Conservation (phyloP, 805 yeast species). For the Nakazawaea anatomiae region DNA sequence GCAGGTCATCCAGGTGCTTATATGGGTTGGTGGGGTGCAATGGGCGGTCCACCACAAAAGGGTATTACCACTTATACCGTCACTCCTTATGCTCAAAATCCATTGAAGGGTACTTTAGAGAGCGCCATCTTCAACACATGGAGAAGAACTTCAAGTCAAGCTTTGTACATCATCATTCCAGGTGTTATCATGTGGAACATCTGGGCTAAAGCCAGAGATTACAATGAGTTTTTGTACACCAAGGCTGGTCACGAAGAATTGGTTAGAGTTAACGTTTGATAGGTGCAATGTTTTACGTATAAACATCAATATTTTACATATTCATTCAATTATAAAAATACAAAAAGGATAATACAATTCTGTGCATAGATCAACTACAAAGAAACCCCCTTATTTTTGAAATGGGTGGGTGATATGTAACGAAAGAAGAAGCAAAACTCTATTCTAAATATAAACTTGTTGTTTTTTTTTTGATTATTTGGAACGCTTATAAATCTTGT, state of each 20-base stretch:
- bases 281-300: neutral
- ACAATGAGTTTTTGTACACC: constrained; percentile 91
- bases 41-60: constrained; percentile 78
- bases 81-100: constrained; percentile 90
- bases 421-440: too few species aligned
- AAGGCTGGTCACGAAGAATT: constrained; percentile 97
- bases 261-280: constrained; percentile 47
- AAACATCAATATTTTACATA: neutral
- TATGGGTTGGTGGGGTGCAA: constrained; percentile 97
- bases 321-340: too few species aligned
- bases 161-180: constrained; percentile 72
- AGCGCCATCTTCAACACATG: constrained; percentile 86
- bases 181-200: constrained; percentile 75
- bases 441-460: too few species aligned
- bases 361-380: constrained; percentile 1
- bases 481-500: constrained; percentile 89
- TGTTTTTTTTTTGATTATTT: constrained; percentile 51
- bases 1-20: constrained; percentile 67
- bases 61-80: constrained; percentile 84
- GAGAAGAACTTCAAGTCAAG: constrained; percentile 90
- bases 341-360: neutral
- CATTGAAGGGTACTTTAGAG: constrained; percentile 81
- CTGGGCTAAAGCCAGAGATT: constrained; percentile 84
- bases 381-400: too few species aligned
- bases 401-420: too few species aligned